phyloP scores from a whole-genome alignment of 78 protist genomes.

The Neovahlkampfia damariscottae region DNA sequence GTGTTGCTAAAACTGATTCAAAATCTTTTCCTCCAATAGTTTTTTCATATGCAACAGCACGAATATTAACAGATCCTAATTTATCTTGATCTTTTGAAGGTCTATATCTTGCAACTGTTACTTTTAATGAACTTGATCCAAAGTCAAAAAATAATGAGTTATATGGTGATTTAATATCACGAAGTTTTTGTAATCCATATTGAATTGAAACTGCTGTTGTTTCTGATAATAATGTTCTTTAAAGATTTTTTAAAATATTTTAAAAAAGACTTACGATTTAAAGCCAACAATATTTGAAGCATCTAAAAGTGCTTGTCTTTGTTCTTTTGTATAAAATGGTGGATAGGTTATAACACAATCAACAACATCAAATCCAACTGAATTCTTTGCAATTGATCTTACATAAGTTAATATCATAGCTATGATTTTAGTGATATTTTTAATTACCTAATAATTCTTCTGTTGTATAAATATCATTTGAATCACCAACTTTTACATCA shows the following conservation, averaged over 20 bases:
- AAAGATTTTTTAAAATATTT: no score
- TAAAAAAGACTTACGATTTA: no score
- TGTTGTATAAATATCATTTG: background rate
- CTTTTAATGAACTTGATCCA: no score
- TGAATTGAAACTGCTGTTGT: constrained; percentile 20
- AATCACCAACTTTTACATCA: background rate
- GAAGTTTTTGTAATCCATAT: constrained; percentile 10
- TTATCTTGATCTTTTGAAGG: no score
- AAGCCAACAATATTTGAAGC: constrained; percentile 11
- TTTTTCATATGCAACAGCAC: background rate
- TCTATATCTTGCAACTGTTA: no score
- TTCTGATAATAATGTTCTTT: background rate
- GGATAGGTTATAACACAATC: no score
- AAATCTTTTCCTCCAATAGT: constrained; percentile 18
- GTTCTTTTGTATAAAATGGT: background rate
- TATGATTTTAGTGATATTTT: background rate
- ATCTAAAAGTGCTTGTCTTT: constrained; percentile 16
- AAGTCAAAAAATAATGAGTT: no score
- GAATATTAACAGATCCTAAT: no score
- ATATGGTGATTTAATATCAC: no score
- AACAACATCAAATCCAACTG: no score
- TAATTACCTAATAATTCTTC: constrained; percentile 16
- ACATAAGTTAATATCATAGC: no score
- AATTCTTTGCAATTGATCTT: no score
- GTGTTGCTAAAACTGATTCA: constrained; percentile 10